A percentile compares a stretch with the other conserved stretches of the same genome.
These are phyloP conservation scores for Perkinsus olseni DNA, from an alignment of 169 alveolate genomes.

Conservation along the genomic window DNA sequence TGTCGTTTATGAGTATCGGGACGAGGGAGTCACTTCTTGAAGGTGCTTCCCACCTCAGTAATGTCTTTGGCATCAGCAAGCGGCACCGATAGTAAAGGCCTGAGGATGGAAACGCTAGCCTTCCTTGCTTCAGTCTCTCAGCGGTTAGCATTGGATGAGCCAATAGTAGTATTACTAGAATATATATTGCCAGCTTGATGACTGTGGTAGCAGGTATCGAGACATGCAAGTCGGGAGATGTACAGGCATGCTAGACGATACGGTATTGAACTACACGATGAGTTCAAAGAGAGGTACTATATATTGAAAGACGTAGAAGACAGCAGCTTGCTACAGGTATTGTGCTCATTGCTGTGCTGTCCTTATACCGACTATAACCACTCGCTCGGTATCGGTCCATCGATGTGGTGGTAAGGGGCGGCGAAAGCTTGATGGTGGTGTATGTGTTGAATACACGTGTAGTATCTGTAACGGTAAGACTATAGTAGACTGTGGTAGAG, in stretches of 20 bases:
- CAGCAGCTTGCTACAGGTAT: not conserved
- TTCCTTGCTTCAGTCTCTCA: not conserved
- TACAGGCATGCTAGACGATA: not conserved
- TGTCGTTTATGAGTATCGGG: not conserved
- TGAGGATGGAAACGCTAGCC: not conserved
- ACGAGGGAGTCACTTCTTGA: too few species aligned
- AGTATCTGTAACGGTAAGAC: not conserved
- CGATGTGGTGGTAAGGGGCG: not conserved
- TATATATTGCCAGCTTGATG: too few species aligned
- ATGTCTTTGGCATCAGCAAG: not conserved
- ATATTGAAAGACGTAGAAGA: not conserved
- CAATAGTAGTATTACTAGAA: not conserved
- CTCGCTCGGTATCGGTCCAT: not conserved
- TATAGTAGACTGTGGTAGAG: not conserved
- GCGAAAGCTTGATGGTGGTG: too few species aligned
- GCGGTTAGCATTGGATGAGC: not conserved
- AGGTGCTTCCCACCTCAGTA: not conserved
- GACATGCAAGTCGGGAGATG: not conserved
- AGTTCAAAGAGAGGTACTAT: not conserved
- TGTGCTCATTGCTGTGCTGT: not conserved
- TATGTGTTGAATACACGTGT: not conserved
- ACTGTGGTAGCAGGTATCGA: not conserved
- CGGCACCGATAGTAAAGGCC: not conserved
- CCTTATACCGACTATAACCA: not conserved
- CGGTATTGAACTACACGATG: not conserved